Evolutionary conservation across 495 filamentous ascomycete species (phyloP), one percentile per base, ranked within the genome.

Genomic region (Lasiosphaeria ovina): DNA sequence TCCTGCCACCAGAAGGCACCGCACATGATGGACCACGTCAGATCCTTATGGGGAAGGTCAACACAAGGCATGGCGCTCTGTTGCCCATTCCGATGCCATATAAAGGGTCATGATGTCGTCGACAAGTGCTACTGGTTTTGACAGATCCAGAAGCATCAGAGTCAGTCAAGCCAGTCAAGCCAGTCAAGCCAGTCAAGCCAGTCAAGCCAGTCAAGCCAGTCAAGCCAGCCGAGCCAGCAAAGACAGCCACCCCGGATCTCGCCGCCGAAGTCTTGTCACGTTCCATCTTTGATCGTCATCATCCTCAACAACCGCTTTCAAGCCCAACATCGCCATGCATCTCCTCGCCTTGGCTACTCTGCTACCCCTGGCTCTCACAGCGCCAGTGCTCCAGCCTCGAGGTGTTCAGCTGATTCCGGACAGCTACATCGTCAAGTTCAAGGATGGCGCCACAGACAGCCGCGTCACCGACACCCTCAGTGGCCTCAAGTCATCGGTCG

Each of bases 361-460:
- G 40, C 62, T 69, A 12, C 62, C 63, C 17, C 57, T 66, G 32
- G 62, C 62, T 11, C 51, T 67, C 52, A 62, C 67, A 45, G 66
- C 67, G 36, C 73, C 74, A 36, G 62, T 78, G n/a, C 60, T 76
- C 65, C 66, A 72, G 63, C 73, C 74, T 10, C 69, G 67, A 55
- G 62, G 61, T 57, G 59, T 53, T 55, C 66, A 76, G 42, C 59
- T 79, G 54, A 68, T 85, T 49, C 72, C 76, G 14, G 74, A 75
- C 63, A 76, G 74, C 54, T 84, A 83, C 70, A 83, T 85, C 42
- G 79, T 85, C 64, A 79, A 83, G 64, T 72, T 84, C 58, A 81
- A 81, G 44, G 76, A 79, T 12, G 72, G 79, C 54, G 62, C 71
- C 11, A 66, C 68, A 14, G 68, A 72, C 38, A 59, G 67, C n/a